Evolutionary conservation across 148 eudicot genomes (phyloP).

Genomic region (Gaultheria prostrata): DNA sequence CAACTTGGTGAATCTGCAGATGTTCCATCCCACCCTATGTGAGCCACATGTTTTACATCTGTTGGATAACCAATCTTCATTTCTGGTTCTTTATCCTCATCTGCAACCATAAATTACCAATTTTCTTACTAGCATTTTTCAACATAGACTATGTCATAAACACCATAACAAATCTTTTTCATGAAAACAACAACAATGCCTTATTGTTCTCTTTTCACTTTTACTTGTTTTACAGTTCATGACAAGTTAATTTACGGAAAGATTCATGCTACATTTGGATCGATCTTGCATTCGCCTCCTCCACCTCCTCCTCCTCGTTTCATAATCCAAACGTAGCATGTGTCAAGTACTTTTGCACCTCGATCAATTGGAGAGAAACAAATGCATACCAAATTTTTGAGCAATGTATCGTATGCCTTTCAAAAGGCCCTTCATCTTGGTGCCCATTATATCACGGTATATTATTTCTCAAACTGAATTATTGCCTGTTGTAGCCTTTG

Average conservation of each 20-base stretch:
- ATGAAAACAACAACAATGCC: neutral
- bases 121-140: neutral
- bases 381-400: constrained; percentile 50
- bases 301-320: neutral
- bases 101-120: constrained; percentile 29
- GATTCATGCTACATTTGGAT: neutral
- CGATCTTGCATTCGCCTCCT: neutral
- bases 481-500: constrained; percentile 15
- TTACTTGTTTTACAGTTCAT: neutral
- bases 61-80: constrained; percentile 83
- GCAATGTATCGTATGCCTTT: constrained; percentile 62
- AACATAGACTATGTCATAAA: neutral
- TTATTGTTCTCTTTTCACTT: neutral
- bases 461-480: constrained; percentile 6
- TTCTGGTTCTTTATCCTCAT: constrained; percentile 64
- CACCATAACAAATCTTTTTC: neutral
- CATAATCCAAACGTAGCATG: neutral
- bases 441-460: constrained; percentile 22
- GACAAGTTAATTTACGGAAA: neutral
- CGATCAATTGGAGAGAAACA: neutral
- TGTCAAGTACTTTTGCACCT: neutral
- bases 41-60: constrained; percentile 94
- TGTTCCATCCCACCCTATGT: constrained; percentile 84
- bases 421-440: constrained; percentile 66
- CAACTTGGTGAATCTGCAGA: constrained; percentile 61